Evolutionary conservation across 208 protist genomes (phyloP).

Genomic region (Leishmania amazonensis): DNA sequence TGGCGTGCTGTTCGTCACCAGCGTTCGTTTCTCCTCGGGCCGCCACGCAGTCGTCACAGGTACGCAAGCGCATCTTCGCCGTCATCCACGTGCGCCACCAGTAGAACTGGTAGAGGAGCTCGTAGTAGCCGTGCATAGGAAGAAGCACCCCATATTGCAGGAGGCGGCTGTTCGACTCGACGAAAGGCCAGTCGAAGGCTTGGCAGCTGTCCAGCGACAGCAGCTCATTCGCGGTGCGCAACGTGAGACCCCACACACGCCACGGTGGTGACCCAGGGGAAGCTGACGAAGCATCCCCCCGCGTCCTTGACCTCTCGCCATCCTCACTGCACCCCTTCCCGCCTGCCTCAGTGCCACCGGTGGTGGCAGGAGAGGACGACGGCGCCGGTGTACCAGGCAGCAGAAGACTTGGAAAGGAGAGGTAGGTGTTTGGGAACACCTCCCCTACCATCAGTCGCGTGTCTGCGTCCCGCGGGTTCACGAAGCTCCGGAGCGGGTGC

Average conservation of each 20-base stretch:
- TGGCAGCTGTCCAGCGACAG: constrained; percentile 53
- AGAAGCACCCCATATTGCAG: constrained; percentile 56
- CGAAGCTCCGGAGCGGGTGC: constrained; percentile 57
- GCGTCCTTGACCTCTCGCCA: neutral
- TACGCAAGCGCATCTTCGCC: constrained; percentile 3
- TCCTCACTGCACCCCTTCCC: neutral
- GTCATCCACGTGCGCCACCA: constrained; percentile 32
- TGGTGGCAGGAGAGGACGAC: neutral
- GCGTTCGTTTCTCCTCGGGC: neutral
- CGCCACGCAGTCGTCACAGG: neutral
- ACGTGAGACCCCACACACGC: constrained; percentile 70
- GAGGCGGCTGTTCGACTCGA: constrained; percentile 51
- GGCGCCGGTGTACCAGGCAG: constrained; percentile 15
- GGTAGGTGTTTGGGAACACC: constrained; percentile 47
- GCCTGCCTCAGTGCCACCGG: neutral
- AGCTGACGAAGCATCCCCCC: neutral
- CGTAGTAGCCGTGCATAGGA: constrained; percentile 75
- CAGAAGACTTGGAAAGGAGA: constrained; percentile 57
- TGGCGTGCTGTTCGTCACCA: neutral
- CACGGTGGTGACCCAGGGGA: constrained; percentile 19
- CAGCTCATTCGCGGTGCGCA: constrained; percentile 63
- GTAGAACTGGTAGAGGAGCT: constrained; percentile 46
- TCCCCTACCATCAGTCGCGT: constrained; percentile 47
- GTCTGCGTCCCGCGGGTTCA: constrained; percentile 49
- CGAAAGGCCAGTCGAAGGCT: constrained; percentile 70